Evolutionary conservation across 805 yeast species (phyloP), one percentile per base, ranked within the genome.

Genomic region (Nakazawaea populi): DNA sequence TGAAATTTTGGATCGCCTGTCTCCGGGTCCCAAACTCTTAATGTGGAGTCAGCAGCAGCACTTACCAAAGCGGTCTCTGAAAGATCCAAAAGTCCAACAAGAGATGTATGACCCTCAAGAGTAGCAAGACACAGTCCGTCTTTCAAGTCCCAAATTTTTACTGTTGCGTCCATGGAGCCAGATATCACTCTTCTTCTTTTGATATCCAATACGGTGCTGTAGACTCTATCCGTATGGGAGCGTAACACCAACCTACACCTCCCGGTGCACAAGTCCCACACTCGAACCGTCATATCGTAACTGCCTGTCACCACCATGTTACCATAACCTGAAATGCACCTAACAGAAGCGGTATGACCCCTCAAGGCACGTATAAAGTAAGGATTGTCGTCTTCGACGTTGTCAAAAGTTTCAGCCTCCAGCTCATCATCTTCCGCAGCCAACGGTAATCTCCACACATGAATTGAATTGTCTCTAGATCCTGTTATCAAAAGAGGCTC

Each of bases 11-110:
- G 80, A 24, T 76, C 76, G 31, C 88, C 90, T 7, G 83, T 78
- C 30, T 80, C 80, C 1, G 97, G 94, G 62, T 94, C 87, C 99
- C 99, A 94, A 1, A 92, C 85, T 47, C 97, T 76, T 41, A 94
- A 74, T 0, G 97, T 85, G 3, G 94, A 81, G 66, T 94, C 99
- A 0, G 98, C 98, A 2, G 97, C 98, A 0, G 97, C 99, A 43
- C 96, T 86, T 1, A 92, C 96, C 10, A 94, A 72, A 45, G 81
- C 83, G 36, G 85, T 82, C 29, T 85, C 83, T 5, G 89, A 82
- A 7, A 91, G 76, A 43, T 88, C 89, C 30, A 92, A 73, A 43
- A 94, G 71, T 0, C 98, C 99, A 12, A 94, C 99, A 24, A 94
- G 70, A 10, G 92, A 87, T 1, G 88, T 83, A 65, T 94, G 99